Evolutionary conservation across 2,329 filamentous ascomycete genomes (phyloP), one percentile per base, ranked within the genome.

Genomic region (Penicillium occitanis): DNA sequence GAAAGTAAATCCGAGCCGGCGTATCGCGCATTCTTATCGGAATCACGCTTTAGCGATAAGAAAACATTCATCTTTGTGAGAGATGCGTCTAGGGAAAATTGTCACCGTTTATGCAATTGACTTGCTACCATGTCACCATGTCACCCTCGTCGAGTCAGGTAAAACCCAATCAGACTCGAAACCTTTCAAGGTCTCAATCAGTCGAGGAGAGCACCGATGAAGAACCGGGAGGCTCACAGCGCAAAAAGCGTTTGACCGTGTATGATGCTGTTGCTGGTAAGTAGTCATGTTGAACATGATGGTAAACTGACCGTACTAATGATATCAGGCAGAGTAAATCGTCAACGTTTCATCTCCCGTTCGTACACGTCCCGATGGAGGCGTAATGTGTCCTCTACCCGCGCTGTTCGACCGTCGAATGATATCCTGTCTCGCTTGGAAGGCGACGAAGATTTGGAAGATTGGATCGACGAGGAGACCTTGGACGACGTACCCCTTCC

Each of bases 191-290:
- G n/a, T n/a, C n/a, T 6, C 33, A 66, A 37, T 42, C 13, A 17
- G 6, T 37, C 5, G 30, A 57, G 6, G 51, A 59, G 17, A 50
- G 40, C 14, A 63, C 17, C 4, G 19, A 42, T 48, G 48, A 66
- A 33, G 42, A 63, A 40, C 25, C n/a, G 14, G 22, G 17, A 58
- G 1, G 28, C n/a, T n/a, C 17, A 44, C 69, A 67, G 48, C 67
- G 66, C 22, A 76, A 73, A 67, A 80, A 81, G 37, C 71, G 72
- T 65, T 77, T 80, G 6, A 86, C 79, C 40, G 70, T 88, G 14
- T 88, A 86, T 69, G 86, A 88, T 80, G 85, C 84, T 46, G 82
- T 88, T 59, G 85, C 85, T 68, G 84, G 85, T 85, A 71, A 66
- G 71, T 65, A 25, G 14, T 11, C 11, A 25, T 13, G n/a, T 13